Percentiles rank a stretch among this genome's conserved stretches.
Conservation (phyloP, 495 filamentous ascomycete genomes). For the Penicillium soppii region DNA sequence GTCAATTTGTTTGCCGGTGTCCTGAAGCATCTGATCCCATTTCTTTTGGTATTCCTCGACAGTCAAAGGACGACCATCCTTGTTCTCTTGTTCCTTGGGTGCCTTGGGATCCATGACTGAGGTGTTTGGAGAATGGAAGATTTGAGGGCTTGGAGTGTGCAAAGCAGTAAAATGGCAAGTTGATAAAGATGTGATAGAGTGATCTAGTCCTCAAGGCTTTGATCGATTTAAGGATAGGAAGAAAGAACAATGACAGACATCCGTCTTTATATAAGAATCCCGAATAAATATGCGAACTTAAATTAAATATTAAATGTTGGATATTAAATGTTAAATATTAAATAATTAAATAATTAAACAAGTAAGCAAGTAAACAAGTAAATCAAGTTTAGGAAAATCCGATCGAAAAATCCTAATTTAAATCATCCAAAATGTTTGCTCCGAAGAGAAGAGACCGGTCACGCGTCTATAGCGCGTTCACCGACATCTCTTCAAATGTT, state of each 20-base stretch:
- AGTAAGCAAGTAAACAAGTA: too few species aligned
- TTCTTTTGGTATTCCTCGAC: slow-evolving; percentile 23
- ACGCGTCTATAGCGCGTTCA: slow-evolving; percentile 18
- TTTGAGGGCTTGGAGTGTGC: too few species aligned
- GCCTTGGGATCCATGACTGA: slow-evolving; percentile 2
- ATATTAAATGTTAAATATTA: too few species aligned
- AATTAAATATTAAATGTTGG: too few species aligned
- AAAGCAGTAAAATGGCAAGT: background rate
- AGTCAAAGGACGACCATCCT: slow-evolving; percentile 4
- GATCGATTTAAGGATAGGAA: too few species aligned
- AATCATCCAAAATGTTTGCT: slow-evolving; percentile 19
- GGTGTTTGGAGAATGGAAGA: background rate
- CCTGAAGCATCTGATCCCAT: slow-evolving; percentile 27
- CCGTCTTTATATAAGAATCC: too few species aligned
- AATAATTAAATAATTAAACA: too few species aligned
- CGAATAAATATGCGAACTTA: too few species aligned
- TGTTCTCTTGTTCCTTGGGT: slow-evolving; percentile 1
- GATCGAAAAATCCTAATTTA: background rate
- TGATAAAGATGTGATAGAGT: background rate
- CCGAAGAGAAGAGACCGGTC: slow-evolving; percentile 16
- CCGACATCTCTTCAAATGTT: slow-evolving; percentile 27
- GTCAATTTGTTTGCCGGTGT: slow-evolving; percentile 23
- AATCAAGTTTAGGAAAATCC: too few species aligned
- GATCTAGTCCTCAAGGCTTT: too few species aligned
- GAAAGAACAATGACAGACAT: too few species aligned